A percentile compares a stretch with the other conserved stretches of the same genome.
Conservation (phyloP, 768 basidiomycete genomes). For the Chlorophyllum brunneum region DNA sequence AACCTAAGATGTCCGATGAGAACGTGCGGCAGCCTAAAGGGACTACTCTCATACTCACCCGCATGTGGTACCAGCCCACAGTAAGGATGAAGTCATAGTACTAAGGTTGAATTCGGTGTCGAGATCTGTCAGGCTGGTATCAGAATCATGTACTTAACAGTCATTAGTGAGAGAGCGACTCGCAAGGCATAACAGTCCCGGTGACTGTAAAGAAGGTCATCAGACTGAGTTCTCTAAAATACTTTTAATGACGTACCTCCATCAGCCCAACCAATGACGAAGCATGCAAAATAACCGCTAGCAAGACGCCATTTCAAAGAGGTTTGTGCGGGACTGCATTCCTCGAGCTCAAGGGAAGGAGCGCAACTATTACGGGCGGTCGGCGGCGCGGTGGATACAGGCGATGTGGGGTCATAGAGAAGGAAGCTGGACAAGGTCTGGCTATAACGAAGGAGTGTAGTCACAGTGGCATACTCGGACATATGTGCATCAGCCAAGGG, state of each 20-base stretch:
- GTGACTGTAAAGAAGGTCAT: conserved; percentile 36
- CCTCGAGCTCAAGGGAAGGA: neutral
- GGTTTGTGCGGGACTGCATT: conserved; percentile 13
- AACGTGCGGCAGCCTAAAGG: too few species aligned
- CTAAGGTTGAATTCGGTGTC: conserved; percentile 43
- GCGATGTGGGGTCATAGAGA: neutral
- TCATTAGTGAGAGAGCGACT: conserved; percentile 15
- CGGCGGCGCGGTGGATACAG: conserved; percentile 9
- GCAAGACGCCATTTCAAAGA: conserved; percentile 37
- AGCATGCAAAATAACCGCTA: conserved; percentile 40
- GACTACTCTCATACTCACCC: conserved; percentile 35
- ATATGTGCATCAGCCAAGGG: conserved; percentile 28
- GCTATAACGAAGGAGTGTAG: conserved; percentile 26
- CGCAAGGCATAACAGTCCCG: conserved; percentile 53
- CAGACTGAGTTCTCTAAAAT: neutral
- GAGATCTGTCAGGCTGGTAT: conserved; percentile 35
- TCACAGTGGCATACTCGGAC: conserved; percentile 28
- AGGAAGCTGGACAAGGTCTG: conserved; percentile 13
- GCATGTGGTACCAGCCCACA: conserved; percentile 46
- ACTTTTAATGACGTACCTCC: conserved; percentile 28
- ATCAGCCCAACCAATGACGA: conserved; percentile 52
- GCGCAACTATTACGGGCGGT: neutral
- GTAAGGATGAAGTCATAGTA: conserved; percentile 46
- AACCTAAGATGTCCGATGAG: conserved; percentile 30
- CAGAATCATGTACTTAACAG: neutral